Evolutionary conservation across 2,329 filamentous ascomycete genomes (phyloP), one percentile per base, ranked within the genome.

Genomic region (Sporothrix euskadiensis): DNA sequence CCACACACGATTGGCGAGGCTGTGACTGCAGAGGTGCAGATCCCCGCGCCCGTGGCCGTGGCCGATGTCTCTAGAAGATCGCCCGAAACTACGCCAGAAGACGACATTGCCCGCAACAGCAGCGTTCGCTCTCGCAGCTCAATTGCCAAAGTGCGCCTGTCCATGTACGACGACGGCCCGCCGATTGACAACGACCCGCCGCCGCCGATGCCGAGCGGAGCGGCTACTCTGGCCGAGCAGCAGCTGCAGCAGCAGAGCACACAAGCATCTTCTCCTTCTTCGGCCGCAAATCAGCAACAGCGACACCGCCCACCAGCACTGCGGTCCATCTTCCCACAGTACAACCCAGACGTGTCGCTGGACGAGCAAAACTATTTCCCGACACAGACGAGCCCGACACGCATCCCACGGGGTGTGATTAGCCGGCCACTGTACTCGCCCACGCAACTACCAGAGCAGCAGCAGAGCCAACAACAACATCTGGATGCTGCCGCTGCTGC

Each of bases 251-350:
- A 69, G 39, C 73, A 69, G 26, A 69, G 65, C 41, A 69, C 44
- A 16, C 16, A 35, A 14, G 52, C 14, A 3, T 26, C 52, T 5
- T 30, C 52, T 6, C 14, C 52, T 5, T 30, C 52, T 7, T 54
- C 52, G 16, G 22, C 14, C 54, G 26, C 26, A 26, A 26, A 26
- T 26, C 39, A 61, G 22, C 61, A 71, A 35, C 73, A 77, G 74
- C 82, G 47, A 12, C n/a, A 56, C n/a, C 69, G 71, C n/a, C 75
- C 63, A 81, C 84, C 41, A 6, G 83, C 86, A 0, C 85, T 92
- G 77, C 87, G 88, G 44, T 94, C 92, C 32, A 94, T 94, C 77
- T 94, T 94, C 77, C 92, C 92, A 8, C 86, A 87, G 41, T 94
- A 94, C 79, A 90, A 94, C 78, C 90, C 89, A 3, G 86, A 86